Evolutionary conservation across 768 basidiomycete species (phyloP), one percentile per base, ranked within the genome.

Genomic region (Tricholoma bakamatsutake): DNA sequence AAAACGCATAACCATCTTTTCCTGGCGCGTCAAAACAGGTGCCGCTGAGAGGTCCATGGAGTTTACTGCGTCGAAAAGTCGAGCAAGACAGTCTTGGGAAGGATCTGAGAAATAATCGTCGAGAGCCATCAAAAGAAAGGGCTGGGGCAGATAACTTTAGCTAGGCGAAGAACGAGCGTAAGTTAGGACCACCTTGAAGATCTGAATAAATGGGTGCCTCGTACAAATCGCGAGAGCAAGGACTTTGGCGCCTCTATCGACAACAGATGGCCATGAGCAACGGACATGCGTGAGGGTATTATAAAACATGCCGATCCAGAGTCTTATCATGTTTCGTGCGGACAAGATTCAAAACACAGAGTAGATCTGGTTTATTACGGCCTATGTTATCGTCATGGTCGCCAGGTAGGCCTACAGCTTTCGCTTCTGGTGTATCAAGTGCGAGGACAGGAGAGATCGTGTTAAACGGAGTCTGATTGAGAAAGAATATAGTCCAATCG

Each of bases 401-500:
- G 9, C 71, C 74, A 10, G 75, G 74, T 18, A 76, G 59, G 12
- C 64, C 66, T 35, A 68, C 62, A 43, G 71, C 63, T 50, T 69
- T 73, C 13, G 69, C 64, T 62, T 77, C 76, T 10, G 76, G 76
- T 6, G 80, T 82, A 62, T 88, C 88, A 59, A 88, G 73, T 1
- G 89, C 84, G 40, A 95, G 78, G 13, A 93, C 81, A 5, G 93
- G 89, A 1, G 86, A 82, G 60, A 96, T 91, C 15, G 85, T 87
- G 66, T 94, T 93, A 73, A 87, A 90, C 0, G 86, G 79, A 0
- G 90, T 93, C 71, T 98, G 97, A 67, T 98, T 98, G 55, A 99
- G 81, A 70, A 96, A 97, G 79, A 99, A 99, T 43, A 98, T 85
- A 5, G 97, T 98, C 95, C 95, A 98, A 71, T 98, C 97, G 68